Conservation (phyloP, 2,329 filamentous ascomycete genomes). For the Tolypocladium paradoxum region DNA sequence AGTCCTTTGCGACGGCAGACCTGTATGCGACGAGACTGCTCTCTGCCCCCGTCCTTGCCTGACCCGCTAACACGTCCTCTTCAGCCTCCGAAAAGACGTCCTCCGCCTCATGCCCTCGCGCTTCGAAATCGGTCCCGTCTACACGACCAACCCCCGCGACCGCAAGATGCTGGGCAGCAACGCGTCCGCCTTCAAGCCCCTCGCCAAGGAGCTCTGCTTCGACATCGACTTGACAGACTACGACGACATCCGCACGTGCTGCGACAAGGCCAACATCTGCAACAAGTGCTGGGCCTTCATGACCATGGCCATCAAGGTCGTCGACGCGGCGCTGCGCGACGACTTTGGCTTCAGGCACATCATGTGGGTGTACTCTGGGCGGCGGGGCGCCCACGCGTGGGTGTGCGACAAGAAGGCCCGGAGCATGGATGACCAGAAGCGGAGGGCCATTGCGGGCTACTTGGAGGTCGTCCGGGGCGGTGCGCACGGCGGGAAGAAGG, state of each 20-base stretch:
- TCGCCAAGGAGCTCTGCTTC: conserved; percentile 92
- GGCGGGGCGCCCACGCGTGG: conserved; percentile 95
- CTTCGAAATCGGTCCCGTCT: conserved; percentile 98
- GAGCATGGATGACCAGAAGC: conserved; percentile 73
- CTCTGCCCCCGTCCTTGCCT: background rate
- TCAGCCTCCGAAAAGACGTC: conserved; percentile 79
- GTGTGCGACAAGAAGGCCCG: conserved; percentile 86
- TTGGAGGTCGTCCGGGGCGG: conserved; percentile 84
- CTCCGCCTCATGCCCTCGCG: conserved; percentile 78
- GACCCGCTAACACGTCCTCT: background rate
- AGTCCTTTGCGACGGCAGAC: conserved; percentile 50
- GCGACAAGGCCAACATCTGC: conserved; percentile 87
- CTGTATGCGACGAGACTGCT: conserved; percentile 26
- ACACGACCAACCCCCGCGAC: conserved; percentile 86
- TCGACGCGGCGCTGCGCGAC: conserved; percentile 76
- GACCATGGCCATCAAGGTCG: conserved; percentile 92
- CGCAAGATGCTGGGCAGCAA: conserved; percentile 80
- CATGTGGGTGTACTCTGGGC: conserved; percentile 96
- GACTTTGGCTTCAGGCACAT: conserved; percentile 97
- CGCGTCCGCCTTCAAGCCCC: conserved; percentile 68
- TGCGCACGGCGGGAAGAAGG: conserved; percentile 74
- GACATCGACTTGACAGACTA: conserved; percentile 99
- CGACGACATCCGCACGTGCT: conserved; percentile 92
- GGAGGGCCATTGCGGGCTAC: conserved; percentile 78
- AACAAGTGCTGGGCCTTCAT: conserved; percentile 93